phyloP scores from a whole-genome alignment of 441 rosid species.

The Populus tomentosa region DNA sequence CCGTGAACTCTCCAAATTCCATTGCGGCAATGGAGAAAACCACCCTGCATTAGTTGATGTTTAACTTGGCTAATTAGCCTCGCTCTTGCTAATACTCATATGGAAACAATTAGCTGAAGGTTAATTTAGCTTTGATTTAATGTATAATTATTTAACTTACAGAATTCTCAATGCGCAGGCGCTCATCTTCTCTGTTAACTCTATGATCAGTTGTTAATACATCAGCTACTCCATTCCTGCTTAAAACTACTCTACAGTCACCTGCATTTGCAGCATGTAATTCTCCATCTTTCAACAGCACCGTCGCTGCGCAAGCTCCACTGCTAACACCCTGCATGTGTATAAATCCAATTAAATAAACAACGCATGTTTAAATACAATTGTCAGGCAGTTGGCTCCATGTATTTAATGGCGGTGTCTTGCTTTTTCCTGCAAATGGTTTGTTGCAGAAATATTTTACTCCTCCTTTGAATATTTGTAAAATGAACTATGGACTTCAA shows the following conservation, averaged over 20 bases:
- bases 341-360: background rate
- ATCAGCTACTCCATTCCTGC: constrained; percentile 40
- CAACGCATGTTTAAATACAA: too few species aligned
- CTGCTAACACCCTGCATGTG: constrained; percentile 35
- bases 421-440: background rate
- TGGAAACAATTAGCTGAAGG: too few species aligned
- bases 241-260: constrained; percentile 43
- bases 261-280: constrained; percentile 43
- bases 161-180: constrained; percentile 36
- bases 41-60: constrained; percentile 32
- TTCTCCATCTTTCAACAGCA: constrained; percentile 30
- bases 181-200: constrained; percentile 36
- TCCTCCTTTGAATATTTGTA: too few species aligned
- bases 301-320: constrained; percentile 48
- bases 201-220: constrained; percentile 38
- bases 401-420: too few species aligned
- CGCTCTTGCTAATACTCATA: background rate
- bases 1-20: constrained; percentile 52
- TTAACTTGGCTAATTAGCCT: background rate
- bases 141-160: constrained; percentile 18
- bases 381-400: too few species aligned
- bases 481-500: background rate
- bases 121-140: too few species aligned
- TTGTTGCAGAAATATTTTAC: background rate
- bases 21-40: constrained; percentile 32